Evolutionary conservation across 176 grass and related monocot species (phyloP), one percentile per base, ranked within the genome.

Genomic region (Leersia perrieri): DNA sequence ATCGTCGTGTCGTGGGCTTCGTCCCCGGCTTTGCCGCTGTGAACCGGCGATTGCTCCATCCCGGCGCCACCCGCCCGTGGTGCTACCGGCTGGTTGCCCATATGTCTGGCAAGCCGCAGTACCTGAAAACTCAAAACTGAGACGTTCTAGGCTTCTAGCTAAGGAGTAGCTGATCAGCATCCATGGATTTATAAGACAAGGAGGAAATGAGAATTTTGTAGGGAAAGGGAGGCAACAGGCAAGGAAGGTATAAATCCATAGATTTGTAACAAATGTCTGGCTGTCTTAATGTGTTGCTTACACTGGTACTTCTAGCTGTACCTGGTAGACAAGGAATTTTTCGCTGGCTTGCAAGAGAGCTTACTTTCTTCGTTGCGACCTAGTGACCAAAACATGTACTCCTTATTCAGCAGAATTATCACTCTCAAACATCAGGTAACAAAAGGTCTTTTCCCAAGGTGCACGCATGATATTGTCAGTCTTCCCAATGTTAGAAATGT

Each of bases 191-290:
- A 51, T 51, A 18, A 5, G 15, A 49, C 45, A 16, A 49, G 45
- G 15, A 49, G 6, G 45, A 18, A 49, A 49, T 51, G 66, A n/a
- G 22, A 70, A 14, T 49, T 75, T 39, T 76, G 15, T 69, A 36
- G 22, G 7, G 10, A 39, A 35, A 34, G 25, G 75, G n/a, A n/a
- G n/a, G n/a, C n/a, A n/a, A n/a, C n/a, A 64, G 25, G 23, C 28
- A 51, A 82, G 85, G 53, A 67, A 87, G 55, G 75, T 31, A 72
- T n/a, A n/a, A n/a, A n/a, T n/a, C n/a, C n/a, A n/a, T n/a, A n/a
- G n/a, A n/a, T n/a, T n/a, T n/a, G n/a, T n/a, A n/a, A n/a, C n/a
- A n/a, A n/a, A n/a, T n/a, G n/a, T n/a, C n/a, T n/a, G n/a, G n/a
- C n/a, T n/a, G n/a, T n/a, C n/a, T n/a, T n/a, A n/a, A n/a, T n/a